Conservation (phyloP, 1,284 basidiomycete species). For the Ganoderma resinaceum region DNA sequence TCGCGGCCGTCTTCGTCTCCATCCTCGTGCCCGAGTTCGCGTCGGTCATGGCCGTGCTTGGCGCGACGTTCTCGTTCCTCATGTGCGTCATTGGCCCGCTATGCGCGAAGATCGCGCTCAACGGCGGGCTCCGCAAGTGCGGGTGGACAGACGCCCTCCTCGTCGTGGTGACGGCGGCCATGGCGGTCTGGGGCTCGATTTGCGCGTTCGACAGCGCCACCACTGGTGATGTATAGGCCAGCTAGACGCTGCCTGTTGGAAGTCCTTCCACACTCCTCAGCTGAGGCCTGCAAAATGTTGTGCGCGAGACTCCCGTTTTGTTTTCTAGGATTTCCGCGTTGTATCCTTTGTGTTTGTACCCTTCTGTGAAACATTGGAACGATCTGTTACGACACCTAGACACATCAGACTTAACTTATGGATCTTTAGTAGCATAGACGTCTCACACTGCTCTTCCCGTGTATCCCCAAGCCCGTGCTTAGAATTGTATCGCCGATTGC, state of each 20-base stretch:
- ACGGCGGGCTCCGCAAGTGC: slow-evolving; percentile 48
- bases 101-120: slow-evolving; percentile 65
- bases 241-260: not conserved
- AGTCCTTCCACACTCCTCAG: not conserved
- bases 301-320: not conserved
- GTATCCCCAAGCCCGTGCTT: not conserved
- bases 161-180: slow-evolving; percentile 61
- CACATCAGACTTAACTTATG: not conserved
- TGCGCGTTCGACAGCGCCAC: slow-evolving; percentile 60
- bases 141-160: slow-evolving; percentile 60
- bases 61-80: slow-evolving; percentile 86
- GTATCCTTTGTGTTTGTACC: not conserved
- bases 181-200: slow-evolving; percentile 83
- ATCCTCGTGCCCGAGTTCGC: slow-evolving; percentile 88
- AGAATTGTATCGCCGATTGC: not conserved
- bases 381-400: slow-evolving; percentile 1
- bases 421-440: not conserved
- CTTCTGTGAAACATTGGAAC: not conserved
- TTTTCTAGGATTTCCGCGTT: not conserved
- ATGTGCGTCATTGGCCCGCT: slow-evolving; percentile 86
- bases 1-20: slow-evolving; percentile 72
- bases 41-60: slow-evolving; percentile 90
- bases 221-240: slow-evolving; percentile 22
- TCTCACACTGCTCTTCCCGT: not conserved
- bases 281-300: not conserved